Evolutionary conservation across 1,284 basidiomycete genomes (phyloP).

Genomic region (Trametes polyzona): DNA sequence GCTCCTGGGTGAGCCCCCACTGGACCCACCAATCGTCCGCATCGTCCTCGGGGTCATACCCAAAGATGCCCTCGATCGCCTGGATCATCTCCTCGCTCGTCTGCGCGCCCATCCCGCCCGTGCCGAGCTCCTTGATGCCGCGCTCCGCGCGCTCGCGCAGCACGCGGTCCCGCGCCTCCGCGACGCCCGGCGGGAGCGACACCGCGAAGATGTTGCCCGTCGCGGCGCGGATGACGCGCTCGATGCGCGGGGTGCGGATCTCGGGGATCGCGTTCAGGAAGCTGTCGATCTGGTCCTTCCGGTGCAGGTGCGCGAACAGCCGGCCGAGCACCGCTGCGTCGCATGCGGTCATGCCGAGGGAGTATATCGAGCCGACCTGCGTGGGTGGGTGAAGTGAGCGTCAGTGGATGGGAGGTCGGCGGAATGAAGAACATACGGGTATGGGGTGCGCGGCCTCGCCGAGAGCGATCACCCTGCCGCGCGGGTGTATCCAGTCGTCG

Average conservation of each 20-base stretch:
- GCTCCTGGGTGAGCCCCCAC: slow-evolving; percentile 40
- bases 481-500: slow-evolving; percentile 34
- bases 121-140: slow-evolving; percentile 13
- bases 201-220: slow-evolving; percentile 28
- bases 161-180: slow-evolving; percentile 11
- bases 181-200: slow-evolving; percentile 26
- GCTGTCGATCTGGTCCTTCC: slow-evolving; percentile 51
- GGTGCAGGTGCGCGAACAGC: slow-evolving; percentile 56
- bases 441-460: slow-evolving; percentile 54
- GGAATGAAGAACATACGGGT: slow-evolving; percentile 43
- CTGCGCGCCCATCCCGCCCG: slow-evolving; percentile 8
- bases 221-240: slow-evolving; percentile 21
- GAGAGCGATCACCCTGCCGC: slow-evolving; percentile 29
- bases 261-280: slow-evolving; percentile 59
- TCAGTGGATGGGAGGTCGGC: no score
- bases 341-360: slow-evolving; percentile 53
- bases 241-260: slow-evolving; percentile 37
- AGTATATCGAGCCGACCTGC: slow-evolving; percentile 57
- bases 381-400: neutral
- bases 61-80: slow-evolving; percentile 33
- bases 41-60: slow-evolving; percentile 41
- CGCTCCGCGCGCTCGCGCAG: slow-evolving; percentile 16
- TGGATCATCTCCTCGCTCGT: slow-evolving; percentile 26
- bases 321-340: slow-evolving; percentile 61
- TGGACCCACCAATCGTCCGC: slow-evolving; percentile 43